phyloP scores from a whole-genome alignment of 768 basidiomycete species.

The Daedaleopsis nitida region DNA sequence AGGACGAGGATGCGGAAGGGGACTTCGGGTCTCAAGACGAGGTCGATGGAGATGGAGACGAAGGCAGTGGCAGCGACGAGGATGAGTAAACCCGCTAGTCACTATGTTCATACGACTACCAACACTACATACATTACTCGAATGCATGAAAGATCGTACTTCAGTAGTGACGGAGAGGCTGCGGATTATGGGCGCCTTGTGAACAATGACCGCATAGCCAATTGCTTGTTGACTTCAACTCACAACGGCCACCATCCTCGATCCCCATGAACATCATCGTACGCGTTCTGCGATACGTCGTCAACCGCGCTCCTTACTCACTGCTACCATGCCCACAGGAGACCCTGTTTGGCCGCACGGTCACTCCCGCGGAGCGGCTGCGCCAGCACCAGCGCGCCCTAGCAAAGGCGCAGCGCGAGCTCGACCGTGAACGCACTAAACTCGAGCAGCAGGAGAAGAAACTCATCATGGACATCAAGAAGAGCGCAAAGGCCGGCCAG shows the following conservation, averaged over 20 bases:
- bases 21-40: conserved; percentile 31
- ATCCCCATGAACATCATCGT: conserved; percentile 78
- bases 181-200: not conserved
- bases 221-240: conserved; percentile 7
- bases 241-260: conserved; percentile 16
- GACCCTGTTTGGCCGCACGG: conserved; percentile 89
- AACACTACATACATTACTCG: no score
- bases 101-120: no score
- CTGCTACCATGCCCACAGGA: conserved; percentile 56
- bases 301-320: conserved; percentile 7
- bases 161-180: no score
- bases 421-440: conserved; percentile 92
- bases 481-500: conserved; percentile 93
- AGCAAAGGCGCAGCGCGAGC: conserved; percentile 96
- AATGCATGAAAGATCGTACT: no score
- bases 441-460: conserved; percentile 98
- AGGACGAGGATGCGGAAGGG: conserved; percentile 43
- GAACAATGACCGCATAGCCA: not conserved
- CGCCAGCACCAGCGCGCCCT: conserved; percentile 96
- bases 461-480: conserved; percentile 93
- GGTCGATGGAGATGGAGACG: conserved; percentile 30
- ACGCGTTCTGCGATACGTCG: conserved; percentile 28
- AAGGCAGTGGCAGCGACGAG: conserved; percentile 31
- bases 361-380: conserved; percentile 95
- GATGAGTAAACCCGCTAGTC: conserved; percentile 21